phyloP scores from a whole-genome alignment of 1,284 basidiomycete genomes.

The Farysia itapuensis region DNA sequence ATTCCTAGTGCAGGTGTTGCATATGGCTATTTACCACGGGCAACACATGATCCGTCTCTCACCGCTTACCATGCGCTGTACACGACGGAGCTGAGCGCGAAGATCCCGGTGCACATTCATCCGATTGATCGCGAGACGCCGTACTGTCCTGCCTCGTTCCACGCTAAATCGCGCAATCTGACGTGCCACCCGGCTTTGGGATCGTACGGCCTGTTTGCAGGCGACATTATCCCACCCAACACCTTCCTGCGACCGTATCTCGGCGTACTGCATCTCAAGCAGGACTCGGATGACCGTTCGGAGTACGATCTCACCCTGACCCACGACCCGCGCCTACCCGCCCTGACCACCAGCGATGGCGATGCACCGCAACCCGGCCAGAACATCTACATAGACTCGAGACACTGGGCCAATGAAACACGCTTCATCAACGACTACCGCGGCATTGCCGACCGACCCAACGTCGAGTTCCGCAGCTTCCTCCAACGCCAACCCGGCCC shows the following conservation, averaged over 20 bases:
- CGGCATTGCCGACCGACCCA: slow-evolving; percentile 36
- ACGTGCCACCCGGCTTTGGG: slow-evolving; percentile 73
- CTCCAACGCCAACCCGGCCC: slow-evolving; percentile 1
- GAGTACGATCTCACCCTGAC: slow-evolving; percentile 74
- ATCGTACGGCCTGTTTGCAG: slow-evolving; percentile 79
- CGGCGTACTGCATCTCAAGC: slow-evolving; percentile 79
- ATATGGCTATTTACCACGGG: too few relatives aligned
- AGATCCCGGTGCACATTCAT: slow-evolving; percentile 11
- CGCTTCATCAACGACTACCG: slow-evolving; percentile 55
- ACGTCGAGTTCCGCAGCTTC: slow-evolving; percentile 44
- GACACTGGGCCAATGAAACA: slow-evolving; percentile 72
- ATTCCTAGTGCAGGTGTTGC: not conserved
- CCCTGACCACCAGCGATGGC: not conserved
- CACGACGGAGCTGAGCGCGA: not conserved
- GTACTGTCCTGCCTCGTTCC: slow-evolving; percentile 14
- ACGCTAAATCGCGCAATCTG: slow-evolving; percentile 20
- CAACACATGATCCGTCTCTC: slow-evolving; percentile 13
- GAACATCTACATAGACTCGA: slow-evolving; percentile 20
- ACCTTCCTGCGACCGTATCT: slow-evolving; percentile 78
- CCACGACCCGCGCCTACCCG: slow-evolving; percentile 6
- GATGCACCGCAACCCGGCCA: not conserved
- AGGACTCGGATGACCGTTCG: slow-evolving; percentile 65
- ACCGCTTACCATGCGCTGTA: not conserved
- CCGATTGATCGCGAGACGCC: slow-evolving; percentile 7
- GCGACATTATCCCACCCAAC: slow-evolving; percentile 69